Evolutionary conservation across 805 yeast species (phyloP).

Genomic region (Kurtzmaniella cleridarum): DNA sequence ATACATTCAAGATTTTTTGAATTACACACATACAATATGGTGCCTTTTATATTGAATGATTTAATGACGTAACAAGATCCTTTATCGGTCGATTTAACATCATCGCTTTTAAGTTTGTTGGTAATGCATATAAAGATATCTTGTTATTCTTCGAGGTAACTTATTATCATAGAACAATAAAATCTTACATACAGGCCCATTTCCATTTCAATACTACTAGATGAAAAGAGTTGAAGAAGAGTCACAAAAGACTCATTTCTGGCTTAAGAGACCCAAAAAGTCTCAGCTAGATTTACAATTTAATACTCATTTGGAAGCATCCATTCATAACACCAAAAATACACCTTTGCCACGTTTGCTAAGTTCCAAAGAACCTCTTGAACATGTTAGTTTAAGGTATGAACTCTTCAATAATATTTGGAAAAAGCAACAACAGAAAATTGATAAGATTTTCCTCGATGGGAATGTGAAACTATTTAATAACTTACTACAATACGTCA

Average conservation of each 20-base stretch:
- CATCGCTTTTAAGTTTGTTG: no score
- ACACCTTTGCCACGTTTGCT: constrained; percentile 21
- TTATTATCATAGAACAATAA: no score
- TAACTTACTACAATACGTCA: constrained; percentile 19
- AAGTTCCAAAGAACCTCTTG: constrained; percentile 18
- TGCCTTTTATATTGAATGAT: no score
- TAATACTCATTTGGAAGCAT: constrained; percentile 1
- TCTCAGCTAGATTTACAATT: neutral
- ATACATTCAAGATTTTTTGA: no score
- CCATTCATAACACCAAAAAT: neutral
- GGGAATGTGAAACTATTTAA: constrained; percentile 28
- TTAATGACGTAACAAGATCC: no score
- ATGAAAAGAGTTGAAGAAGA: constrained; percentile 10
- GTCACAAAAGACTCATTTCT: constrained; percentile 31
- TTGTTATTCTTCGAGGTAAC: no score
- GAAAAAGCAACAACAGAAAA: constrained; percentile 22
- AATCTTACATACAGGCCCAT: no score
- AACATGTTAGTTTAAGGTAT: constrained; percentile 18
- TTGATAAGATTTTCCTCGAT: constrained; percentile 23
- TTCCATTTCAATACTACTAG: neutral
- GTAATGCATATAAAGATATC: no score
- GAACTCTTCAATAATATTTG: constrained; percentile 20
- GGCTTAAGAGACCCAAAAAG: constrained; percentile 6
- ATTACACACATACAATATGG: no score
- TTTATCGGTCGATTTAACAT: no score